Evolutionary conservation across 352 stramenopile genomes (phyloP).

Genomic region (Globisporangium paddicum): DNA sequence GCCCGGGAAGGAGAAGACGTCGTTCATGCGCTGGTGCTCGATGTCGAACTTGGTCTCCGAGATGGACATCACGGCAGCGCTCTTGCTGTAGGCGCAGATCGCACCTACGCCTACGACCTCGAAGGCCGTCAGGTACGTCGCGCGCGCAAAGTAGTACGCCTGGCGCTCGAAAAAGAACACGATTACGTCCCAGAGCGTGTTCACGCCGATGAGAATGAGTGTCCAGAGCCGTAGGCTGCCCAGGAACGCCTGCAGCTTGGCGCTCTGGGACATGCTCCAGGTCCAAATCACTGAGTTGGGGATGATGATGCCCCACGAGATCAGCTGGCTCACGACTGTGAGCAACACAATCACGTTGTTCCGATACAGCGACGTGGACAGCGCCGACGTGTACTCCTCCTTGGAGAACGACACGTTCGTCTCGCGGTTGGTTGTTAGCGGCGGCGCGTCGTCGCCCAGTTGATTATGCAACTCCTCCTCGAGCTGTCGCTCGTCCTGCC

Average conservation of each 20-base stretch:
- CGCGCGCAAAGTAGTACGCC: conserved; percentile 22
- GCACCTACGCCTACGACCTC: conserved; percentile 19
- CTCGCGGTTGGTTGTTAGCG: not conserved
- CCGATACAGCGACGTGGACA: conserved; percentile 36
- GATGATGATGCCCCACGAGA: conserved; percentile 55
- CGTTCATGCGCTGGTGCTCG: conserved; percentile 24
- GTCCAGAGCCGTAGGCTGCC: conserved; percentile 32
- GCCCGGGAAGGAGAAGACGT: conserved; percentile 15
- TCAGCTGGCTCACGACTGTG: conserved; percentile 18
- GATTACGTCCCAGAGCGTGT: conserved; percentile 26
- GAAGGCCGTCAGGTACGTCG: conserved; percentile 18
- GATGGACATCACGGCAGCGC: conserved; percentile 15
- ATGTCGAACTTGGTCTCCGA: conserved; percentile 20
- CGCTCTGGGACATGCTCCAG: conserved; percentile 24
- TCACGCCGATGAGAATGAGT: conserved; percentile 27
- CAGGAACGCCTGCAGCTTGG: conserved; percentile 35
- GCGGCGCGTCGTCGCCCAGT: not conserved
- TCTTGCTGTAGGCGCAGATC: conserved; percentile 9
- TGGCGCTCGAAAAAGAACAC: conserved; percentile 27
- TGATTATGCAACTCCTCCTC: conserved; percentile 1
- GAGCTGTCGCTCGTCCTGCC: conserved; percentile 7
- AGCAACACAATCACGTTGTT: conserved; percentile 26
- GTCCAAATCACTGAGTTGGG: conserved; percentile 46
- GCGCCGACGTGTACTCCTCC: conserved; percentile 11
- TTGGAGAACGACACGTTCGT: conserved; percentile 7